Evolutionary conservation across 164 flowering plant species (phyloP).

Genomic region (Euptelea pleiosperma): DNA sequence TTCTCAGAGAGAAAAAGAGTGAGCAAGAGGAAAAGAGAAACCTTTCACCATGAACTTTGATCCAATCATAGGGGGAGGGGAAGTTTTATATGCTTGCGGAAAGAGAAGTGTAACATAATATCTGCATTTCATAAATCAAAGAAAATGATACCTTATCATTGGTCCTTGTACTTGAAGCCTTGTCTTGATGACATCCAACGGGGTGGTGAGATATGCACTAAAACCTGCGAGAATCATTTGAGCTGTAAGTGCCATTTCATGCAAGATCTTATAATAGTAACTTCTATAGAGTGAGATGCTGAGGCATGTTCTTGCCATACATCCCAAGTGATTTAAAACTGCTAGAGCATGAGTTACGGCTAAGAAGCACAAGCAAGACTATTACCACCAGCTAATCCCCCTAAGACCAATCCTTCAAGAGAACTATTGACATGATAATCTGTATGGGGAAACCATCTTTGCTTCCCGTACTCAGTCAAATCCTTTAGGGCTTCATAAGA

Average conservation of each 20-base stretch:
- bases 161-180: slow-evolving; percentile 94
- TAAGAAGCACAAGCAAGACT: slow-evolving; percentile 17
- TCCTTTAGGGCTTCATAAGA: slow-evolving; percentile 83
- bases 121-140: neutral
- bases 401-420: slow-evolving; percentile 72
- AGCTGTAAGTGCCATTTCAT: neutral
- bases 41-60: neutral
- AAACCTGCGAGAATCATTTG: slow-evolving; percentile 44
- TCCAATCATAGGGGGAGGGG: neutral
- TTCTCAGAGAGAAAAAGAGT: neutral
- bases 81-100: neutral
- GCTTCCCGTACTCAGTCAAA: slow-evolving; percentile 56
- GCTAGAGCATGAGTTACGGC: neutral
- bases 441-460: slow-evolving; percentile 38
- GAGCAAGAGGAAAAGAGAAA: neutral
- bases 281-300: neutral
- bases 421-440: slow-evolving; percentile 39
- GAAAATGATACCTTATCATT: slow-evolving; percentile 45
- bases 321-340: neutral
- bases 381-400: slow-evolving; percentile 93
- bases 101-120: neutral
- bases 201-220: slow-evolving; percentile 91
- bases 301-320: neutral
- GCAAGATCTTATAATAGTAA: neutral
- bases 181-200: slow-evolving; percentile 89